Conservation (phyloP, 139 green algal genomes). For the Spirogloea muscicola region DNA sequence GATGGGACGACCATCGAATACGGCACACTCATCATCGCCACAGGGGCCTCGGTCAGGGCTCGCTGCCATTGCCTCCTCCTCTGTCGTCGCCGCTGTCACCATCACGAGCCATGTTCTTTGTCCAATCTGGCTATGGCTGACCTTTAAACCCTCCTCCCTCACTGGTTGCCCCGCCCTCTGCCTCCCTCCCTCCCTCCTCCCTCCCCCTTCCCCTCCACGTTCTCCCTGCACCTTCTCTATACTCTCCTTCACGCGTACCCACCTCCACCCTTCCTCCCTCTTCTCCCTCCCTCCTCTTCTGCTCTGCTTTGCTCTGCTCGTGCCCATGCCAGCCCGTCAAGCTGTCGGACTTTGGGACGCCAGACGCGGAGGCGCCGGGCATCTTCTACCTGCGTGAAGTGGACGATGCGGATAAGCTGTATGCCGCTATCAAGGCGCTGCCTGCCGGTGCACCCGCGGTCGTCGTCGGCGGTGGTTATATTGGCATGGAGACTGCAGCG, state of each 20-base stretch:
- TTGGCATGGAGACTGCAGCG: constrained; percentile 74
- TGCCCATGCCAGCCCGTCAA: constrained; percentile 46
- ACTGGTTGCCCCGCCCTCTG: background rate
- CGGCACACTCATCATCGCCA: constrained; percentile 82
- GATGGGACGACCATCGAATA: constrained; percentile 63
- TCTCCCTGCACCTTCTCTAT: background rate
- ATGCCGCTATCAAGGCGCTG: constrained; percentile 58
- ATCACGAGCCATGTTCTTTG: too few species aligned
- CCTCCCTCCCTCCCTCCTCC: background rate
- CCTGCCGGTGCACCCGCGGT: constrained; percentile 57
- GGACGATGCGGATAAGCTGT: constrained; percentile 69
- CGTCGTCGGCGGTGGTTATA: constrained; percentile 88
- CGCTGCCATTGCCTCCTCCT: background rate
- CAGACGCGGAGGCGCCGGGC: constrained; percentile 69
- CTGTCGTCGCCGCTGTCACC: too few species aligned
- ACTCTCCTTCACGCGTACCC: background rate
- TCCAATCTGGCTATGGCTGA: too few species aligned
- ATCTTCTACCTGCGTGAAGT: constrained; percentile 73
- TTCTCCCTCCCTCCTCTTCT: background rate
- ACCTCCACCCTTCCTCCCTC: background rate
- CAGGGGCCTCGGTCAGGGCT: constrained; percentile 63
- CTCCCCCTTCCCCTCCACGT: background rate
- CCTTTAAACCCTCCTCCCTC: too few species aligned
- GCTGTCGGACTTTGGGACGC: constrained; percentile 58
- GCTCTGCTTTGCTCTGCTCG: background rate